Base-by-base conservation (phyloP, 108 stramenopile genomes). In the Cyclotella baltica region DNA sequence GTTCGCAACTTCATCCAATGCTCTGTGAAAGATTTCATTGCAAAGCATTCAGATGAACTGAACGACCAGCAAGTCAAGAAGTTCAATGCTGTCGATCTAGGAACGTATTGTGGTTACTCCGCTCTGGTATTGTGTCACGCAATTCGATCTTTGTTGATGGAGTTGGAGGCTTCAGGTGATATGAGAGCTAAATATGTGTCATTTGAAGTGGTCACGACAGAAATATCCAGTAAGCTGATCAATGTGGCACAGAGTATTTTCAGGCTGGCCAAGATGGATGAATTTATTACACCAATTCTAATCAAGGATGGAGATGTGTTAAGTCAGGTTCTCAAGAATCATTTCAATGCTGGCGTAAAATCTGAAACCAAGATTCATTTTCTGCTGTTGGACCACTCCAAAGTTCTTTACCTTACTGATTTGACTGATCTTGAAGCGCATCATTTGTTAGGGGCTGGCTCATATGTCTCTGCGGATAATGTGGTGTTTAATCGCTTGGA, bases 71-170 rank as follows among this genome's bases (percentile, higher is more conserved):
- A 37, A 18, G 20, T 38, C n/a, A 58, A 48, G 57, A 68, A 78
- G 37, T 84, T 89, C 53, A 50, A 75, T 25, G 31, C 79, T 27
- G 83, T 97, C 11, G 96, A 97, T 43, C 47, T 94, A 15, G 96
- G 96, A 9, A 94, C 94, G 0, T 97, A 97, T 73, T 94, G 93
- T 73, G 96, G 96, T 3, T 97, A 97, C 61, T 90, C 92, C 0
- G 67, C 87, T 13, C 83, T 94, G 16, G 70, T 91, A 1, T 31
- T 93, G 25, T 86, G 84, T 18, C 30, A 40, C 13, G 71, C 77
- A 22, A 48, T 88, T 15, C 76, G 68, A 19, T 34, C 20, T 16
- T 30, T 63, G 34, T 27, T 62, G 25, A 23, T 56, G 18, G 37
- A 70, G 8, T 27, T 36, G 22, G 23, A 25, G n/a, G 55, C 63